Evolutionary conservation across 2,329 filamentous ascomycete species (phyloP).

Genomic region (Helicocarpus griseus): DNA sequence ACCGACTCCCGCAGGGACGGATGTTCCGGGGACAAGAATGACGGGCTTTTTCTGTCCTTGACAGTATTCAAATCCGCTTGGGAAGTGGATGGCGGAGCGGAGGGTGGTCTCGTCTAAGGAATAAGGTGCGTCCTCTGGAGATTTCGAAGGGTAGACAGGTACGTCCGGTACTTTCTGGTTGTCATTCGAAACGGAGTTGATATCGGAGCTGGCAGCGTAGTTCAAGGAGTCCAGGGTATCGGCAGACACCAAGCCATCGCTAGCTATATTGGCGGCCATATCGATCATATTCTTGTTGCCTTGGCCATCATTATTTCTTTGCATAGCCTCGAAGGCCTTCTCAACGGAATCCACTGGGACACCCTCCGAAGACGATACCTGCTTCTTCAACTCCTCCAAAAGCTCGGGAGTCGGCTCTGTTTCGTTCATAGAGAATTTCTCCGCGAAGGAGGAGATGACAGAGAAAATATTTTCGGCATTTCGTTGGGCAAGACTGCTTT

Average conservation of each 20-base stretch:
- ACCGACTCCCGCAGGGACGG: constrained; percentile 36
- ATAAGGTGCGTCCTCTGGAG: constrained; percentile 39
- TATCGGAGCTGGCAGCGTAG: background rate
- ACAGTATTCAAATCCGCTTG: constrained; percentile 39
- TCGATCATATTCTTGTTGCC: background rate
- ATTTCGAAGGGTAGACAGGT: constrained; percentile 14
- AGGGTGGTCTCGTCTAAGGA: constrained; percentile 37
- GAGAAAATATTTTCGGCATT: background rate
- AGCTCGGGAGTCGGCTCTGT: background rate
- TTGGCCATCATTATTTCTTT: background rate
- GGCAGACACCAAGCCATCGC: background rate
- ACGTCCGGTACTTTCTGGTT: background rate
- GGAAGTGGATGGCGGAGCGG: constrained; percentile 45
- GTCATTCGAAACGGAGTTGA: background rate
- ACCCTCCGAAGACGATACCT: background rate
- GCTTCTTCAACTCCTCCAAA: background rate
- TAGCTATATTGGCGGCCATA: background rate
- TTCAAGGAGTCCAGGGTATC: background rate
- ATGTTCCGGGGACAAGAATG: constrained; percentile 47
- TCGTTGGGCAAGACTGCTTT: background rate
- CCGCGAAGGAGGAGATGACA: background rate
- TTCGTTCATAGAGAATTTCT: background rate
- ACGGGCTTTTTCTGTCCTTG: constrained; percentile 34
- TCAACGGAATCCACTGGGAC: background rate
- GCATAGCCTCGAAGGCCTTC: background rate